These are phyloP conservation scores for Cystobasidium ongulense DNA, from an alignment of 768 basidiomycete species.

Conservation along the genomic window DNA sequence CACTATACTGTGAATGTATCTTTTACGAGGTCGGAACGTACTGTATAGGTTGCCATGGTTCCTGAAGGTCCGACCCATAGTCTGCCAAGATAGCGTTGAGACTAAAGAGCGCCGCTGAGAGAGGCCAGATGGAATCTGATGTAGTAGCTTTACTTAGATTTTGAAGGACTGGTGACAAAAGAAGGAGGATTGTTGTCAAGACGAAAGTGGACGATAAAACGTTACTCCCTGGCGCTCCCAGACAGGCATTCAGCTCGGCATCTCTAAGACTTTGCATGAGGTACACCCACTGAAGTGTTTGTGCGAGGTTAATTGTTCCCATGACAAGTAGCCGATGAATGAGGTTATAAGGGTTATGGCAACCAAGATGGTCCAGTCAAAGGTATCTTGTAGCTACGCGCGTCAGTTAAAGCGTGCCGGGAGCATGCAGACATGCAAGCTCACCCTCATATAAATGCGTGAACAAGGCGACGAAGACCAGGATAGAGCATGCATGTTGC, in stretches of 20 bases:
- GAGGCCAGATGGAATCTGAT: slow-evolving; percentile 66
- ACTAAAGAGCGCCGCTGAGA: slow-evolving; percentile 56
- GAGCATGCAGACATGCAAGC: not conserved
- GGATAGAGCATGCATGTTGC: slow-evolving; percentile 27
- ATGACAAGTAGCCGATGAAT: slow-evolving; percentile 9
- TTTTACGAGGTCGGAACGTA: not conserved
- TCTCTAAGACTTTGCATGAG: no score
- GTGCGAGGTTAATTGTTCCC: not conserved
- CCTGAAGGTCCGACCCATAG: slow-evolving; percentile 54
- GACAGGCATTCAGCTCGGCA: not conserved
- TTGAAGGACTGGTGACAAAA: slow-evolving; percentile 79
- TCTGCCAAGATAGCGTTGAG: slow-evolving; percentile 76
- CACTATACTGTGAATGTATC: not conserved
- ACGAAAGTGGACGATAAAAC: slow-evolving; percentile 71
- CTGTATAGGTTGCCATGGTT: not conserved
- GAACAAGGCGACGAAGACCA: slow-evolving; percentile 30
- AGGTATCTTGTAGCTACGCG: not conserved
- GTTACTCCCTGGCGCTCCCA: slow-evolving; percentile 47
- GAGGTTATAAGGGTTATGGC: not conserved
- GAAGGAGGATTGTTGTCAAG: slow-evolving; percentile 78
- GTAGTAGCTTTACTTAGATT: slow-evolving; percentile 92
- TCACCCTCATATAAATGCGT: slow-evolving; percentile 31
- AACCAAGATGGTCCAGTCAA: not conserved
- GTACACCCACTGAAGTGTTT: not conserved
- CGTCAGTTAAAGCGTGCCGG: not conserved